Evolutionary conservation across 192 early-diverging fungal species (phyloP).

Genomic region (Coemansia sp.): DNA sequence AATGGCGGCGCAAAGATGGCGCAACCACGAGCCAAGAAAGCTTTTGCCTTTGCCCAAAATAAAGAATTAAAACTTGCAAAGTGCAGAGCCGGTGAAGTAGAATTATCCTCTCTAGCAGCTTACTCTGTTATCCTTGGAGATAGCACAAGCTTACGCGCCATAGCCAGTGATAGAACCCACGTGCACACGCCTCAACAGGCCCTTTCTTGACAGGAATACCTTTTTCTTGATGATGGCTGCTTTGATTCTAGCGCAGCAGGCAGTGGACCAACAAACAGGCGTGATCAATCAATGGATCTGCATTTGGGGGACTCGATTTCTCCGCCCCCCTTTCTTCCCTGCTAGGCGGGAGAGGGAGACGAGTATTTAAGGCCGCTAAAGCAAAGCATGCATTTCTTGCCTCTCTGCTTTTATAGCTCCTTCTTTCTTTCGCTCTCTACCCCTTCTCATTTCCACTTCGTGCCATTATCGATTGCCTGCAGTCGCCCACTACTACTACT

Average conservation of each 20-base stretch:
- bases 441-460: neutral
- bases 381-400: neutral
- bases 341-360: neutral
- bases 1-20: neutral
- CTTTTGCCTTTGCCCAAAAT: neutral
- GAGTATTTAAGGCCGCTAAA: neutral
- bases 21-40: neutral
- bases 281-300: conserved; percentile 3
- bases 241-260: neutral
- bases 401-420: neutral
- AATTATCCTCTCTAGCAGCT: neutral
- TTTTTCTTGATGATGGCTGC: neutral
- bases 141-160: neutral
- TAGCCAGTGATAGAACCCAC: neutral
- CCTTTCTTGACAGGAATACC: neutral
- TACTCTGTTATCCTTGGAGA: neutral
- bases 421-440: neutral
- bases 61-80: no score
- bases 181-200: neutral
- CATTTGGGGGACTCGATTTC: neutral
- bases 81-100: no score
- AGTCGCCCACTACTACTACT: neutral
- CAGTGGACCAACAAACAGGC: neutral
- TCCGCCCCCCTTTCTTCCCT: neutral
- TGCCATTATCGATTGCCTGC: neutral